phyloP scores from a whole-genome alignment of 208 protist genomes.

The Leishmania tarentolae region DNA sequence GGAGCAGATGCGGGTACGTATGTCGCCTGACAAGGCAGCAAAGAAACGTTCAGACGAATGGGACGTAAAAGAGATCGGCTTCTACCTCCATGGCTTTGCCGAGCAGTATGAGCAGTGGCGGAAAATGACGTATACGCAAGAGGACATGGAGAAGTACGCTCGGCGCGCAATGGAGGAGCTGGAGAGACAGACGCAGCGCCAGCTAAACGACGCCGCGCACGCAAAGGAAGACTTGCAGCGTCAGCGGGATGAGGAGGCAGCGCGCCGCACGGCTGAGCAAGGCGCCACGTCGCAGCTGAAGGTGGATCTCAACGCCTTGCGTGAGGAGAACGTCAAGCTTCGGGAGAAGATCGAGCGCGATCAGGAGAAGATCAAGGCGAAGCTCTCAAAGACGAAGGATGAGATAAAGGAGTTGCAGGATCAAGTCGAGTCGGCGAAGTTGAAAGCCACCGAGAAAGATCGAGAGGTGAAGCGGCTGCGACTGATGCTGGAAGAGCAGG shows the following conservation, averaged over 20 bases:
- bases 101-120: conserved; percentile 80
- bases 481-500: conserved; percentile 77
- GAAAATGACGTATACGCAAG: conserved; percentile 79
- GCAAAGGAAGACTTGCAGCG: conserved; percentile 67
- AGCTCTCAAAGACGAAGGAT: conserved; percentile 81
- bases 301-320: conserved; percentile 73
- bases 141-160: conserved; percentile 89
- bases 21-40: conserved; percentile 72
- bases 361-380: conserved; percentile 91
- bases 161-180: conserved; percentile 57
- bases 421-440: conserved; percentile 63
- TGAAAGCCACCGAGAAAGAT: conserved; percentile 65
- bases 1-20: conserved; percentile 52
- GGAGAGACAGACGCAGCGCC: conserved; percentile 72
- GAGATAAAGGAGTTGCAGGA: conserved; percentile 78
- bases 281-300: conserved; percentile 78
- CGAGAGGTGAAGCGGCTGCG: conserved; percentile 80
- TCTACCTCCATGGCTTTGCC: conserved; percentile 77
- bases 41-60: conserved; percentile 68
- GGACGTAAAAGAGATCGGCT: conserved; percentile 88
- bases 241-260: conserved; percentile 75
- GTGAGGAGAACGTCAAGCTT: conserved; percentile 86
- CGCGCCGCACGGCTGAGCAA: conserved; percentile 61
- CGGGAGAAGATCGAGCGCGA: conserved; percentile 91
- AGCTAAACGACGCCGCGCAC: conserved; percentile 69